Conservation (phyloP, 192 early-diverging fungal species). For the Coemansia sp. region DNA sequence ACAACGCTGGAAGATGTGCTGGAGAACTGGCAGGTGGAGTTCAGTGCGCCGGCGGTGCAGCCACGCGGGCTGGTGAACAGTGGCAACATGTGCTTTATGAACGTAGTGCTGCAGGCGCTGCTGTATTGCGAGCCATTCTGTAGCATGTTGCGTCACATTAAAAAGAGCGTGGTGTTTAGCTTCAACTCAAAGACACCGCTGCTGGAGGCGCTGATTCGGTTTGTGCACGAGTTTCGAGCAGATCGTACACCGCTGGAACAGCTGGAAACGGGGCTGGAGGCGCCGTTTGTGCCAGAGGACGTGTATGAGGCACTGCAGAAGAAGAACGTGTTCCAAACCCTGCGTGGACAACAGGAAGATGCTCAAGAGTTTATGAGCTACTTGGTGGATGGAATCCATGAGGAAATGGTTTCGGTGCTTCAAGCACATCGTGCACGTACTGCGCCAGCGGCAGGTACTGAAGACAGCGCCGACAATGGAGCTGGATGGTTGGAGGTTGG, state of each 20-base stretch:
- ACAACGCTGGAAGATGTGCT: constrained; percentile 40
- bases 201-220: constrained; percentile 72
- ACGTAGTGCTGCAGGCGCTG: constrained; percentile 92
- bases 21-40: constrained; percentile 20
- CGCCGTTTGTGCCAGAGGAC: constrained; percentile 89
- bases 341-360: constrained; percentile 93
- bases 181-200: constrained; percentile 79
- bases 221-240: constrained; percentile 45
- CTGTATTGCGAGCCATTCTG: constrained; percentile 91
- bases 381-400: constrained; percentile 91
- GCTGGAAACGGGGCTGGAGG: constrained; percentile 46
- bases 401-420: constrained; percentile 66
- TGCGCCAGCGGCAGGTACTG: not conserved
- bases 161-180: constrained; percentile 62
- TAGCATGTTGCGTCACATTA: constrained; percentile 73
- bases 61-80: constrained; percentile 94
- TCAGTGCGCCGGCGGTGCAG: constrained; percentile 54
- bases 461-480: constrained; percentile 5
- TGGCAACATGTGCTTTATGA: constrained; percentile 99
- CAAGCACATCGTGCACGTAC: constrained; percentile 6
- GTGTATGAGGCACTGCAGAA: constrained; percentile 87
- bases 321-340: constrained; percentile 75
- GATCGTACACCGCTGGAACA: constrained; percentile 41
- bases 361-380: constrained; percentile 95
- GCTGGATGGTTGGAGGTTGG: constrained; percentile 91